phyloP scores from a whole-genome alignment of 441 rosid genomes.

The Aquilaria agallochum region DNA sequence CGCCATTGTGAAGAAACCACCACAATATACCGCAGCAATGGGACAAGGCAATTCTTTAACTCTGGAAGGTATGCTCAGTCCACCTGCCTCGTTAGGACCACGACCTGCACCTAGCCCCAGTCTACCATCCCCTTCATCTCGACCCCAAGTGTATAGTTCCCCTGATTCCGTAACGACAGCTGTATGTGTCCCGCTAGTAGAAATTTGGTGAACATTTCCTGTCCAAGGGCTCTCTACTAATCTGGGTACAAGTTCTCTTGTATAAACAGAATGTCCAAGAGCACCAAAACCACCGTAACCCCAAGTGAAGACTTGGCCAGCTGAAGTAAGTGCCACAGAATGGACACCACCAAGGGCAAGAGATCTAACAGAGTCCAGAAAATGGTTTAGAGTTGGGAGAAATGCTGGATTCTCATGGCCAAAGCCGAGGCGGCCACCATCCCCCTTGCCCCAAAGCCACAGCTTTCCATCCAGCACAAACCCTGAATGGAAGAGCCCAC shows the following conservation, averaged over 20 bases:
- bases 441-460: slow-evolving; percentile 96
- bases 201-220: slow-evolving; percentile 47
- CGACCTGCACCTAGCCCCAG: slow-evolving; percentile 87
- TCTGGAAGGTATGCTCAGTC: slow-evolving; percentile 80
- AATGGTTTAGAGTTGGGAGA: slow-evolving; percentile 64
- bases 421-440: slow-evolving; percentile 85
- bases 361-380: slow-evolving; percentile 45
- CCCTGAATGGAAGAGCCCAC: slow-evolving; percentile 86
- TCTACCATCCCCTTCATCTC: slow-evolving; percentile 97
- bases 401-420: slow-evolving; percentile 79
- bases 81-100: slow-evolving; percentile 95
- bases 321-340: slow-evolving; percentile 68
- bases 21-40: slow-evolving; percentile 74
- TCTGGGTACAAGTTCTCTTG: slow-evolving; percentile 81
- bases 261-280: slow-evolving; percentile 84
- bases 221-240: slow-evolving; percentile 71
- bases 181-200: slow-evolving; percentile 88
- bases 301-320: slow-evolving; percentile 83
- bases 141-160: slow-evolving; percentile 85
- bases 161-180: slow-evolving; percentile 85
- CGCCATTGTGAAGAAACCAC: slow-evolving; percentile 86
- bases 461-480: slow-evolving; percentile 53
- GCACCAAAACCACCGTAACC: slow-evolving; percentile 98
- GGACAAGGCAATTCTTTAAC: slow-evolving; percentile 67
- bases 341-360: slow-evolving; percentile 83